Percentiles rank a stretch among this genome's conserved stretches.
phyloP scores from a whole-genome alignment of 106 monocot species.

The Apostasia ramifera region DNA sequence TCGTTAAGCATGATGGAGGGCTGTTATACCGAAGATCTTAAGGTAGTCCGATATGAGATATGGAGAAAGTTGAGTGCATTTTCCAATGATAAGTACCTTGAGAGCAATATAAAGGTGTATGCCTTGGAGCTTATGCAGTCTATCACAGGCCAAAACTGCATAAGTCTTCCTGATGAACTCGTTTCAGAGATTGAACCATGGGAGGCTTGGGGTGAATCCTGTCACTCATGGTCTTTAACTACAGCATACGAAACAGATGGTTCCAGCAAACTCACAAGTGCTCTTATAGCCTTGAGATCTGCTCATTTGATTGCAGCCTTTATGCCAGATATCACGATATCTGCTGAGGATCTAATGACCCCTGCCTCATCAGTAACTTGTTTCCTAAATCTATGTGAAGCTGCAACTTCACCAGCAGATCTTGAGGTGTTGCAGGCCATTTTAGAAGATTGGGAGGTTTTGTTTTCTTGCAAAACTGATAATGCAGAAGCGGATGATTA shows the following conservation, averaged over 20 bases:
- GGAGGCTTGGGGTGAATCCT: slow-evolving; percentile 66
- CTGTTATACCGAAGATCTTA: slow-evolving; percentile 41
- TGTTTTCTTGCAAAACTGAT: slow-evolving; percentile 27
- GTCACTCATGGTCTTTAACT: slow-evolving; percentile 11
- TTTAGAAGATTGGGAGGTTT: slow-evolving; percentile 78
- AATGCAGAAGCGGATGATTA: slow-evolving; percentile 13
- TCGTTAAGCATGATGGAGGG: slow-evolving; percentile 53
- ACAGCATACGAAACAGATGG: slow-evolving; percentile 17
- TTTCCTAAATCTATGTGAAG: slow-evolving; percentile 50
- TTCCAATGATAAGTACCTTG: slow-evolving; percentile 56
- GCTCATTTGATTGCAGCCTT: slow-evolving; percentile 38
- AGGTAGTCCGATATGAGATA: slow-evolving; percentile 42
- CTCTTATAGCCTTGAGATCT: slow-evolving; percentile 72
- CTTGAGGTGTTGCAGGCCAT: slow-evolving; percentile 43
- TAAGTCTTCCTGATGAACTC: slow-evolving; percentile 39
- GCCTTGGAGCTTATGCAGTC: slow-evolving; percentile 78
- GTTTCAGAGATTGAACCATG: slow-evolving; percentile 53
- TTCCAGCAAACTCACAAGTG: slow-evolving; percentile 39
- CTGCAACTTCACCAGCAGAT: slow-evolving; percentile 29
- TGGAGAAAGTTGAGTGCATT: slow-evolving; percentile 64
- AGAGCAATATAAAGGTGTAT: slow-evolving; percentile 50
- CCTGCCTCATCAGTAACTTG: slow-evolving; percentile 68
- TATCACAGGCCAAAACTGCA: slow-evolving; percentile 51
- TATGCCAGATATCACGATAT: slow-evolving; percentile 44
- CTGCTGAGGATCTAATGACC: slow-evolving; percentile 47